Evolutionary conservation across 768 basidiomycete species (phyloP), one percentile per base, ranked within the genome.

Genomic region (Strobilomyces echinocephalus): DNA sequence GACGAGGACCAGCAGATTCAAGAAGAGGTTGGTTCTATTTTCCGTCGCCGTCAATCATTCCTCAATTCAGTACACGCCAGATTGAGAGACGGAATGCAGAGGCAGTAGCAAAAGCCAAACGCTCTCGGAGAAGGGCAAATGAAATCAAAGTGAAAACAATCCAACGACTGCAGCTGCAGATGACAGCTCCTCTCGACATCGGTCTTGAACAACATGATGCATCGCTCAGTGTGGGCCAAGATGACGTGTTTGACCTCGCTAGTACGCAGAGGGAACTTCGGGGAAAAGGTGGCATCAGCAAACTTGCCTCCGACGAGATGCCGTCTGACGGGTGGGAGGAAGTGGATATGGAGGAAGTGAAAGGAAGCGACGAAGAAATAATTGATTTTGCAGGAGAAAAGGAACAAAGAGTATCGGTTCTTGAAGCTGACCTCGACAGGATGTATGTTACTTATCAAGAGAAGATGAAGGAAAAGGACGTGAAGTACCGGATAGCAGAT

Each of bases 161-260:
- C 38, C 91, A 92, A 65, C 87, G 95, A 49, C 88, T 98, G 83
- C 97, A 98, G 67, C 78, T 98, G 43, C 87, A 91, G 65, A 99
- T 99, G 97, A 91, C 89, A 12, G 92, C 93, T 18, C 97, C 97
- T n/a, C 74, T 95, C 60, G 97, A 97, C 62, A 94, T 98, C 58
- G 95, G 94, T 67, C 70, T 94, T 54, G 91, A 93, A 63, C 88
- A 88, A 61, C 76, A 80, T 49, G 93, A 95, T 58, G 73, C 82
- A 3, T 77, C 87, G 16, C 76, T 95, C 16, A 76, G 73, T n/a
- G 66, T 80, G 21, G 90, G 89, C 7, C 86, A 88, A 62, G 88
- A 85, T 24, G 94, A 98, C 60, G 75, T 97, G 21, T 98, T 98
- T 63, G 91, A 95, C 63, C 79, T 98, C 39, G 82, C 75, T 46